Evolutionary conservation across 148 eudicot genomes (phyloP).

Genomic region (Oxyria digyna): DNA sequence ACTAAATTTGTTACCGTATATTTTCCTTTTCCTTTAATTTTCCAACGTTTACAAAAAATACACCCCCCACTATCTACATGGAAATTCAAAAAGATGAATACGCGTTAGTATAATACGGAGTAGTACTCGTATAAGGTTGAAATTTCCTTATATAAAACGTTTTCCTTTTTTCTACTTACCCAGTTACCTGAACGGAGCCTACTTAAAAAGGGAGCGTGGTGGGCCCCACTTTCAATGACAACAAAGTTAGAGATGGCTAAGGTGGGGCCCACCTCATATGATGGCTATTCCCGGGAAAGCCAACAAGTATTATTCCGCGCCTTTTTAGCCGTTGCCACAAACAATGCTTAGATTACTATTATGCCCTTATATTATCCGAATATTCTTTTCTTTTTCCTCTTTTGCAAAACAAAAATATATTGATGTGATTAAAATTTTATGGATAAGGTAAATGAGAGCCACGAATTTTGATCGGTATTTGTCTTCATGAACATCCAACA

Average conservation of each 20-base stretch:
- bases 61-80: background rate
- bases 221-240: background rate
- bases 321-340: constrained; percentile 2
- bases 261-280: constrained; percentile 1
- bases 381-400: background rate
- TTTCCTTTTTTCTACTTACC: background rate
- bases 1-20: too few relatives aligned
- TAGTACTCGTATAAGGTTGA: too few relatives aligned
- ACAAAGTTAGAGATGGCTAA: background rate
- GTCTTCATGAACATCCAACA: background rate
- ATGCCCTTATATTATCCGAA: constrained; percentile 3
- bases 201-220: background rate
- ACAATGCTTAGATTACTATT: background rate
- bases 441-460: constrained; percentile 7
- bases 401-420: background rate
- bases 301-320: background rate
- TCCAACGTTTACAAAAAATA: background rate
- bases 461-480: background rate
- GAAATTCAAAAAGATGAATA: background rate
- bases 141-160: too few relatives aligned
- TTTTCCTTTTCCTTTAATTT: background rate
- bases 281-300: constrained; percentile 1
- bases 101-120: background rate
- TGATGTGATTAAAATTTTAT: background rate
- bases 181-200: background rate